A percentile compares a stretch with the other conserved stretches of the same genome.
Conservation (phyloP, 805 yeast species). For the Suhomyces prunicola region DNA sequence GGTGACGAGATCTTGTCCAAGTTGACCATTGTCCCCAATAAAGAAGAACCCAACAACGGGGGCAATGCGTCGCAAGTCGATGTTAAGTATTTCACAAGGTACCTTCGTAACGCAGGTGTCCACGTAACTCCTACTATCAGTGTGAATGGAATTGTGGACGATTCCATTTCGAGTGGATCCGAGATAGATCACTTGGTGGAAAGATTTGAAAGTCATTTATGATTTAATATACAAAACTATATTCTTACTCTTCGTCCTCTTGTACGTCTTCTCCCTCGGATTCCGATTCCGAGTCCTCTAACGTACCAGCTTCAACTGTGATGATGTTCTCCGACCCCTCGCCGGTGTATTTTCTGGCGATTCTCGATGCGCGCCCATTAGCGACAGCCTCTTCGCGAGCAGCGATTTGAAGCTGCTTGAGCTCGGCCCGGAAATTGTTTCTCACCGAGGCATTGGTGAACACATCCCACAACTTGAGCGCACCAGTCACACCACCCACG, state of each 20-base stretch:
- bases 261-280: conserved; percentile 49
- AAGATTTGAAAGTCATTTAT: conserved; percentile 29
- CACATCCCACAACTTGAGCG: conserved; percentile 89
- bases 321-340: conserved; percentile 53
- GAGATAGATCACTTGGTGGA: conserved; percentile 44
- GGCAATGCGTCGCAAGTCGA: conserved; percentile 63
- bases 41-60: conserved; percentile 40
- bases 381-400: conserved; percentile 58
- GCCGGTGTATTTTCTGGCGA: conserved; percentile 64
- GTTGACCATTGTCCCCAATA: conserved; percentile 30
- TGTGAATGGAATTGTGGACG: conserved; percentile 63
- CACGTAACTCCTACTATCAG: conserved; percentile 84
- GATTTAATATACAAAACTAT: conserved; percentile 5
- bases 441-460: conserved; percentile 81
- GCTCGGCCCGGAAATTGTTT: conserved; percentile 57
- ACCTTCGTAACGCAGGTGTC: conserved; percentile 71
- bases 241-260: conserved; percentile 15
- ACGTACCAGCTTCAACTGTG: conserved; percentile 59
- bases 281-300: conserved; percentile 49
- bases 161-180: conserved; percentile 60
- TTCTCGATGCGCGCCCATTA: conserved; percentile 63
- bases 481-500: conserved; percentile 83
- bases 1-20: conserved; percentile 33
- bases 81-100: conserved; percentile 68
- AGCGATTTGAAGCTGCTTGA: conserved; percentile 48